Conservation (phyloP, 331 rosid genomes). For the Quercus lobata region DNA sequence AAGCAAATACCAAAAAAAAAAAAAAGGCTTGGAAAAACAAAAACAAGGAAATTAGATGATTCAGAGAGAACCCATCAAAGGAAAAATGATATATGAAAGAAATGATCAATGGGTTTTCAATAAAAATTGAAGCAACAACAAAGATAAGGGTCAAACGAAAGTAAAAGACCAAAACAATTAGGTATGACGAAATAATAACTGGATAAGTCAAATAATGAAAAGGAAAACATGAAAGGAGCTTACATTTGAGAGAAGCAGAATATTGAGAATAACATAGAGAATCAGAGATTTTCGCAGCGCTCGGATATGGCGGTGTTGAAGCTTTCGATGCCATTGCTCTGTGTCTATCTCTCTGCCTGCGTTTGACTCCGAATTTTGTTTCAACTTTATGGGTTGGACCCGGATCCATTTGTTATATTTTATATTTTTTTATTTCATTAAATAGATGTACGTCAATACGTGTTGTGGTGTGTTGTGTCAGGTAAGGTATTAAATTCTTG, state of each 20-base stretch:
- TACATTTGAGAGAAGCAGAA: slow-evolving; percentile 87
- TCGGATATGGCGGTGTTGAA: slow-evolving; percentile 55
- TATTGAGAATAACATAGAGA: slow-evolving; percentile 85
- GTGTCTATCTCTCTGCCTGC: neutral
- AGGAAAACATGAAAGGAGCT: neutral
- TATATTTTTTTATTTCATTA: no score
- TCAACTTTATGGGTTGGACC: no score
- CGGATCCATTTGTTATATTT: no score
- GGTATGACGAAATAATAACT: neutral
- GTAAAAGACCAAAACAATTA: neutral
- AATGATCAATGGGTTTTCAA: neutral
- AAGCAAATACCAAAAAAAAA: neutral
- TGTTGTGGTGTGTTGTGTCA: rapidly evolving
- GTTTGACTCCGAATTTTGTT: no score
- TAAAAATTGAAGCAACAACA: neutral
- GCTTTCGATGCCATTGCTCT: slow-evolving; percentile 45
- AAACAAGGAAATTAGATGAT: neutral
- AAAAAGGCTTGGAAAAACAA: no score
- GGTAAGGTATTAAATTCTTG: no score
- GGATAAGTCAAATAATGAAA: neutral
- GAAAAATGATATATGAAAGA: neutral
- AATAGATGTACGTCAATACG: no score
- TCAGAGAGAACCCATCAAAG: neutral
- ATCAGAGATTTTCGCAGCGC: slow-evolving; percentile 78
- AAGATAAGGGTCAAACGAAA: neutral